phyloP scores from a whole-genome alignment of 352 stramenopile genomes.

The Albugo laibachii region DNA sequence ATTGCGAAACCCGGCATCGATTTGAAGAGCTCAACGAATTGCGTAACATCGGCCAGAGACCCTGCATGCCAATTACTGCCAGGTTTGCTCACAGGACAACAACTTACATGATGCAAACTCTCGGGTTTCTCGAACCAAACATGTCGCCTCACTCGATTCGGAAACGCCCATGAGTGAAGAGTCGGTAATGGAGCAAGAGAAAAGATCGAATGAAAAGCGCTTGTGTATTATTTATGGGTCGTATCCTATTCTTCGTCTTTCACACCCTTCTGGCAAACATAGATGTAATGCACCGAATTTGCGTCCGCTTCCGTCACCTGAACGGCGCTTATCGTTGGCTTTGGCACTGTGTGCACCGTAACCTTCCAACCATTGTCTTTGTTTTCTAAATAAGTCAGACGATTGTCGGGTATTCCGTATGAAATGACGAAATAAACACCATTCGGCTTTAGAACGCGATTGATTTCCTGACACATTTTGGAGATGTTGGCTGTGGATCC shows the following conservation, averaged over 20 bases:
- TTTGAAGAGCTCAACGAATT: constrained; percentile 36
- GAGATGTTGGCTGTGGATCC: constrained; percentile 87
- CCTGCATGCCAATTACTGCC: constrained; percentile 12
- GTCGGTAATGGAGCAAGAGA: neutral
- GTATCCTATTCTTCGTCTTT: constrained; percentile 15
- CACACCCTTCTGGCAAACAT: constrained; percentile 85
- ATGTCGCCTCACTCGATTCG: too few relatives aligned
- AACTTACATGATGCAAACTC: too few relatives aligned
- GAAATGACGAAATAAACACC: constrained; percentile 90
- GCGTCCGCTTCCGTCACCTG: constrained; percentile 85
- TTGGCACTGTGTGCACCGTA: constrained; percentile 88
- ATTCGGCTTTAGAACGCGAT: constrained; percentile 87
- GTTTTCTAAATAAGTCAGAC: constrained; percentile 91
- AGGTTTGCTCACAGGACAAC: neutral
- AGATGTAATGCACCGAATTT: constrained; percentile 92
- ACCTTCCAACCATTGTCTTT: constrained; percentile 92
- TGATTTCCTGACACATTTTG: constrained; percentile 91
- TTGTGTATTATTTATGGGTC: neutral
- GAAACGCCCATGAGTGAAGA: too few relatives aligned
- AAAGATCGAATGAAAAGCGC: neutral
- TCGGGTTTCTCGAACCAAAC: too few relatives aligned
- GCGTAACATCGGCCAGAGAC: constrained; percentile 39
- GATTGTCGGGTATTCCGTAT: constrained; percentile 90
- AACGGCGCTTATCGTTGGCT: constrained; percentile 87
- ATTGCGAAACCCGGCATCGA: constrained; percentile 61